Evolutionary conservation across 352 stramenopile species (phyloP).

Genomic region (Globisporangium ultimum): DNA sequence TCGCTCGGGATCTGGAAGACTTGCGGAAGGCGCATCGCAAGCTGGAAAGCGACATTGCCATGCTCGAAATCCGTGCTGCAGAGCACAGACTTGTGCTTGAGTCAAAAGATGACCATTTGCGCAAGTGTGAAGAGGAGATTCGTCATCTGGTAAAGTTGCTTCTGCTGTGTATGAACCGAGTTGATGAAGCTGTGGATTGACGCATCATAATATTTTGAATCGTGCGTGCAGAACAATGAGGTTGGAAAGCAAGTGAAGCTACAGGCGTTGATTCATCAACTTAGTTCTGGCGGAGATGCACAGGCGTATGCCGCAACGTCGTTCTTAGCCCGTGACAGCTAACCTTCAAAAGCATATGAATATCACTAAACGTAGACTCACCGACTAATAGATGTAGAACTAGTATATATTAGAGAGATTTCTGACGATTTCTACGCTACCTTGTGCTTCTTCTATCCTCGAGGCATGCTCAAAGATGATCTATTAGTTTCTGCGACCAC

Average conservation of each 20-base stretch:
- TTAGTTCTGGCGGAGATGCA: slow-evolving; percentile 64
- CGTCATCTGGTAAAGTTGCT: slow-evolving; percentile 47
- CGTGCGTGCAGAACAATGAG: slow-evolving; percentile 49
- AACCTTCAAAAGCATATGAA: not conserved
- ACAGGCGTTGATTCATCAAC: slow-evolving; percentile 78
- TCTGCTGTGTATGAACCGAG: not conserved
- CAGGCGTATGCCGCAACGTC: slow-evolving; percentile 43
- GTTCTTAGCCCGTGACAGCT: slow-evolving; percentile 58
- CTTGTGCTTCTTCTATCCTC: not conserved
- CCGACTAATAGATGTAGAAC: slow-evolving; percentile 6
- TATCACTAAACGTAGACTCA: not conserved
- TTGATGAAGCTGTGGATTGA: not conserved
- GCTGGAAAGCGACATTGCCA: slow-evolving; percentile 59
- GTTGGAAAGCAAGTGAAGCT: slow-evolving; percentile 78
- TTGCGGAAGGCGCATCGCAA: slow-evolving; percentile 62
- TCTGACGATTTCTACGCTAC: slow-evolving; percentile 12
- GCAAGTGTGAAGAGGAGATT: slow-evolving; percentile 69
- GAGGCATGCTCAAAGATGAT: slow-evolving; percentile 8
- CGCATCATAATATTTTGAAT: not conserved
- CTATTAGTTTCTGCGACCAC: slow-evolving; percentile 21
- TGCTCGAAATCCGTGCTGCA: slow-evolving; percentile 54
- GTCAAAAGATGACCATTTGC: slow-evolving; percentile 58
- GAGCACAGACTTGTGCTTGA: slow-evolving; percentile 58
- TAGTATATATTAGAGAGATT: slow-evolving; percentile 29
- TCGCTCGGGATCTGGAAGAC: slow-evolving; percentile 56